phyloP scores from a whole-genome alignment of 108 stramenopile genomes.

The Seminavis robusta region DNA sequence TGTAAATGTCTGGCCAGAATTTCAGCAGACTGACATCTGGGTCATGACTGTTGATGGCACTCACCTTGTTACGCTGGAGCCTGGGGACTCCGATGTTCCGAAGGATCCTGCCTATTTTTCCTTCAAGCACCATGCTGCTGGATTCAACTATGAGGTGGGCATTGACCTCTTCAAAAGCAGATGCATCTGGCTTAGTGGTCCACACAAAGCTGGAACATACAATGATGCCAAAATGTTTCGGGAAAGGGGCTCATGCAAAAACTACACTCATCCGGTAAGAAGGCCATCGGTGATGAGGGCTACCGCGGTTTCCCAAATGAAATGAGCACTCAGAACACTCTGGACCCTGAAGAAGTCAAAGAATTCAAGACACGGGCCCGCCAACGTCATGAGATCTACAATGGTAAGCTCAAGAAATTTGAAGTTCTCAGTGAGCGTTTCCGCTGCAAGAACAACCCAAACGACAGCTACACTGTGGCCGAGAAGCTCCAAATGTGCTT shows the following conservation, averaged over 20 bases:
- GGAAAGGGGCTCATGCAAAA: background rate
- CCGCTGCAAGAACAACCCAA: too few relatives aligned
- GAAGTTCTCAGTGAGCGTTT: constrained; percentile 1
- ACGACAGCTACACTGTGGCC: too few relatives aligned
- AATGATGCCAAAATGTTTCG: constrained; percentile 21
- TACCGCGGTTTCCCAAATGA: background rate
- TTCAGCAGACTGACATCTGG: too few relatives aligned
- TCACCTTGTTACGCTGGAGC: too few relatives aligned
- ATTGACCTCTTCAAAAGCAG: background rate
- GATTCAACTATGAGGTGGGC: constrained; percentile 1
- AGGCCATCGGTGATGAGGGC: constrained; percentile 1
- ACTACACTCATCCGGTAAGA: background rate
- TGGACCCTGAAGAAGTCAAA: background rate
- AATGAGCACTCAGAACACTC: background rate
- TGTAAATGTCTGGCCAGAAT: too few relatives aligned
- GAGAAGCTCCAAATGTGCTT: constrained; percentile 4
- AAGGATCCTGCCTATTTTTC: constrained; percentile 2
- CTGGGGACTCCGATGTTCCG: constrained; percentile 6
- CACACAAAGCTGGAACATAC: constrained; percentile 7
- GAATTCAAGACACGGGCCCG: constrained; percentile 17
- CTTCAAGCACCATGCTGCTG: constrained; percentile 5
- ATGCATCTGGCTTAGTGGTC: constrained; percentile 19
- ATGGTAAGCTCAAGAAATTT: constrained; percentile 12
- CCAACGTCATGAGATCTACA: constrained; percentile 16
- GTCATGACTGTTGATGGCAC: too few relatives aligned